Evolutionary conservation across 73 alveolate species (phyloP), one percentile per base, ranked within the genome.

Genomic region (Paramecium biaurelia): DNA sequence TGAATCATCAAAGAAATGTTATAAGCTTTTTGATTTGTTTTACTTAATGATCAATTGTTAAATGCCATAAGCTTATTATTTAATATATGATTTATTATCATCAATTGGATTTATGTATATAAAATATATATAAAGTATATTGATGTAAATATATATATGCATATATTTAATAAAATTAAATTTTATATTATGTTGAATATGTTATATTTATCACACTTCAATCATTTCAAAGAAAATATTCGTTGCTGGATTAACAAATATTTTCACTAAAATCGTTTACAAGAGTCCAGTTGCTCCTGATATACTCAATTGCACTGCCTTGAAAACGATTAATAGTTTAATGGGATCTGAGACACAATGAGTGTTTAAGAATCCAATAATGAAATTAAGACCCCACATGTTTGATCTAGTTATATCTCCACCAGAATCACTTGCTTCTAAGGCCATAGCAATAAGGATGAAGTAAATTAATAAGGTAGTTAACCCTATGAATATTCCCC

Each of bases 381-480:
- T 72, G 45, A 72, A 72, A 18, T 72, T 72, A 14, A 72, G 53
- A 35, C 86, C 86, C 86, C 86, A 72, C 58, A 28, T 42, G 35
- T 72, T 72, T 5, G 86, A 72, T 72, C 86, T 72, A 12, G 67
- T 35, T 4, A 72, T 72, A 72, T 72, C 58, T 35, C 86, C 86
- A 35, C 58, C 86, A 67, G 84, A 67, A 67, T 67, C 84, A 2
- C 10, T 20, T 32, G 86, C 53, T 72, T 72, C 86, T 2, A 72
- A 18, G 20, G 53, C 86, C 86, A 72, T 72, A 23, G 58, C 32
- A 5, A 14, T 30, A 5, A 37, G 35, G 38, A 72, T 72, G 32
- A 72, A 72, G 58, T 72, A 72, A 30, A 72, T 72, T 10, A 34
- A 72, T 9, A 72, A 21, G 3, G 86, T 37, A 35, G 86, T 72